Percentiles rank a stretch among this genome's conserved stretches.
Conservation (phyloP, 495 filamentous ascomycete species). For the Penicillium robsamsonii region DNA sequence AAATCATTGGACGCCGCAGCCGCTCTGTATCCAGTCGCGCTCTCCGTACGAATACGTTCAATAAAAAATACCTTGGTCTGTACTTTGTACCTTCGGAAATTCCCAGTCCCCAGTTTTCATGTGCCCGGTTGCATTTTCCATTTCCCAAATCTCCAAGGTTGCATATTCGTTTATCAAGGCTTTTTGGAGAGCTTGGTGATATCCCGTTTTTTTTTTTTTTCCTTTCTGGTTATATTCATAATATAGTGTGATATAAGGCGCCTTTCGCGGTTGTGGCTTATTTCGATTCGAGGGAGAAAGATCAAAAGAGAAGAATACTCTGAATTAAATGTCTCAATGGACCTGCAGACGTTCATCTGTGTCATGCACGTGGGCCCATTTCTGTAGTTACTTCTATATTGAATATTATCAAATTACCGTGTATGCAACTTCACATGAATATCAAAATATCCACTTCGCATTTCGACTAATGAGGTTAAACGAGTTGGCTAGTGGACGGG, state of each 20-base stretch:
- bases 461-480: neutral
- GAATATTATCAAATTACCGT: neutral
- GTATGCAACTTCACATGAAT: neutral
- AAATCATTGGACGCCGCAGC: conserved; percentile 34
- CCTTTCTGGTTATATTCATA: neutral
- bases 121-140: conserved; percentile 3
- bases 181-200: conserved; percentile 17
- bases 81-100: conserved; percentile 16
- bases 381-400: neutral
- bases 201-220: neutral
- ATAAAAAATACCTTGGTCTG: neutral
- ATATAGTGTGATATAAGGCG: conserved; percentile 13
- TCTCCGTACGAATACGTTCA: conserved; percentile 3
- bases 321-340: conserved; percentile 1
- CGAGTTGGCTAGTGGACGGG: neutral
- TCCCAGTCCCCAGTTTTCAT: conserved; percentile 27
- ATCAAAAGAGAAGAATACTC: neutral
- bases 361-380: conserved; percentile 15
- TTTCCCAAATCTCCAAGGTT: conserved; percentile 1
- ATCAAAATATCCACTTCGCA: neutral
- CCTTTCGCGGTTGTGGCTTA: conserved; percentile 27
- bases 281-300: neutral
- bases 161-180: conserved; percentile 6
- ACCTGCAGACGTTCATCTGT: conserved; percentile 9
- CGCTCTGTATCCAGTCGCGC: conserved; percentile 22